These are phyloP conservation scores for Reticulomyxa filosa DNA, from an alignment of 78 protist species.

Conservation along the genomic window DNA sequence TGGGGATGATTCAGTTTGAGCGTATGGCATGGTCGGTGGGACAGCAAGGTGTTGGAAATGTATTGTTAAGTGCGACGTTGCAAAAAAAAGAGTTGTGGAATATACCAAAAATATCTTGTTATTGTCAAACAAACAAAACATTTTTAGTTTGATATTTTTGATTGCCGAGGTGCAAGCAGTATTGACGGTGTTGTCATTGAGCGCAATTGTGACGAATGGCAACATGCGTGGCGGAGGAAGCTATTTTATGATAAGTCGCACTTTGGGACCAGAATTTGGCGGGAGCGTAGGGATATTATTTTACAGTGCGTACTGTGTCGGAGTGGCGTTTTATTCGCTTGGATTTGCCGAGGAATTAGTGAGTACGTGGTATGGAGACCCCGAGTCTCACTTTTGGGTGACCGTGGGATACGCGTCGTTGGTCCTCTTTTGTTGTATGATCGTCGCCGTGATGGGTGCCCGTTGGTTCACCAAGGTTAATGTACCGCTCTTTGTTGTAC, in stretches of 20 bases:
- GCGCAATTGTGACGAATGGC: constrained; percentile 8
- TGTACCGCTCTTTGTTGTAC: neutral
- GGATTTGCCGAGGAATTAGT: constrained; percentile 18
- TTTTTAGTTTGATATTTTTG: too few species aligned
- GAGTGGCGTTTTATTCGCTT: constrained; percentile 3
- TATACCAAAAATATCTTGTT: too few species aligned
- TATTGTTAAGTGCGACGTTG: too few species aligned
- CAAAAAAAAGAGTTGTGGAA: too few species aligned
- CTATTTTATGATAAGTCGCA: constrained; percentile 8
- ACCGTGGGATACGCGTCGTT: neutral
- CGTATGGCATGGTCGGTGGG: too few species aligned
- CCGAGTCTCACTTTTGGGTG: too few species aligned
- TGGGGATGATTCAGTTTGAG: too few species aligned
- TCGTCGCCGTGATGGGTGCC: constrained; percentile 12
- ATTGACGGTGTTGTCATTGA: constrained; percentile 2
- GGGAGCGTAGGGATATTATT: constrained; percentile 19
- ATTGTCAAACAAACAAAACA: too few species aligned
- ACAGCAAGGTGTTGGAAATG: too few species aligned
- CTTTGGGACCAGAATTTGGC: constrained; percentile 3
- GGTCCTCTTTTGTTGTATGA: neutral
- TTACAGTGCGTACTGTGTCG: constrained; percentile 6
- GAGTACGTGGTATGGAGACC: too few species aligned
- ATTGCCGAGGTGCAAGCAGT: too few species aligned
- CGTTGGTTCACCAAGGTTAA: constrained; percentile 1
- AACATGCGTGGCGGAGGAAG: neutral